These are phyloP conservation scores for Aspergillus incahuasiensis DNA, from an alignment of 495 filamentous ascomycete species.

Conservation along the genomic window DNA sequence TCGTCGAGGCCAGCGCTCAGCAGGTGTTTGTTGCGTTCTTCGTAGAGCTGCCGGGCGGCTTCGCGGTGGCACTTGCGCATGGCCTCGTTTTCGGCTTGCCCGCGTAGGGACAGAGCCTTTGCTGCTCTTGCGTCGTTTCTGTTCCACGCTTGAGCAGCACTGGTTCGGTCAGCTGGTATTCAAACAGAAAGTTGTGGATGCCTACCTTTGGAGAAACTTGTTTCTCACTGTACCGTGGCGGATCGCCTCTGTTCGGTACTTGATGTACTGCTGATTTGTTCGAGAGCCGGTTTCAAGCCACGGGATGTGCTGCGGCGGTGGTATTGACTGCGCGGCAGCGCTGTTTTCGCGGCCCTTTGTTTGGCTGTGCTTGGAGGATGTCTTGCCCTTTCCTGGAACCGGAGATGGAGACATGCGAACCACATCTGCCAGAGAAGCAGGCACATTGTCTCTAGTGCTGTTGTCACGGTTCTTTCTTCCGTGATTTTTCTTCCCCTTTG, in stretches of 20 bases:
- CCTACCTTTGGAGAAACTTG: conserved; percentile 92
- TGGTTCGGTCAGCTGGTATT: conserved; percentile 30
- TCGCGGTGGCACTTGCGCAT: conserved; percentile 98
- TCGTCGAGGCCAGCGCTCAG: conserved; percentile 35
- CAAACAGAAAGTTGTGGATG: conserved; percentile 17
- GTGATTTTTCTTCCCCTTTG: conserved; percentile 85
- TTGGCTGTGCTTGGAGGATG: conserved; percentile 39
- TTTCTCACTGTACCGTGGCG: conserved; percentile 93
- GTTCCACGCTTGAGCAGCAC: conserved; percentile 99
- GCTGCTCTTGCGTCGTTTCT: conserved; percentile 95
- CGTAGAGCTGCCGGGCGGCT: conserved; percentile 86
- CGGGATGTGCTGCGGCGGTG: conserved; percentile 84
- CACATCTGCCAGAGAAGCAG: conserved; percentile 88
- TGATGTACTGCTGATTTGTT: conserved; percentile 90
- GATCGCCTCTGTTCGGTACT: conserved; percentile 88
- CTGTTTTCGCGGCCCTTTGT: conserved; percentile 67
- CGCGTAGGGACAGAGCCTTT: conserved; percentile 88
- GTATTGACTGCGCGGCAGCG: conserved; percentile 74
- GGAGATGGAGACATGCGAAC: conserved; percentile 90
- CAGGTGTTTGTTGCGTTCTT: conserved; percentile 82
- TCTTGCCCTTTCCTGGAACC: conserved; percentile 46
- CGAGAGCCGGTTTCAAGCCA: conserved; percentile 94
- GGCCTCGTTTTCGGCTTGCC: conserved; percentile 91
- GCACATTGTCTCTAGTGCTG: conserved; percentile 56
- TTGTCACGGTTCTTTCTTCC: conserved; percentile 65